phyloP scores from a whole-genome alignment of 2,329 filamentous ascomycete species.

The Fusarium virguliforme region DNA sequence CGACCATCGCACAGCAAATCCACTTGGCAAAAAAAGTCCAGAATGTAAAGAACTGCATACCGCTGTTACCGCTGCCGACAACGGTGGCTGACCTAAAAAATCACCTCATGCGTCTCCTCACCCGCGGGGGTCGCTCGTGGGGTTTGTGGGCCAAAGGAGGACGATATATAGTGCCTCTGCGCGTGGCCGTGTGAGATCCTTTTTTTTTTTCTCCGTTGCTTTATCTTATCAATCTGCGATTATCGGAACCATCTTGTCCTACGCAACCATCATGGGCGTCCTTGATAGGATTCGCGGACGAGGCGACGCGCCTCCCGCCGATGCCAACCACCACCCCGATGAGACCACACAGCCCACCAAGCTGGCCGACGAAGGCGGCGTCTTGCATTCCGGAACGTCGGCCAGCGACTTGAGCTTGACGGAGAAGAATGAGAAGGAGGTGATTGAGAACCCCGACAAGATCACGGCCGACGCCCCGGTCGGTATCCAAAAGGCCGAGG shows the following conservation, averaged over 20 bases:
- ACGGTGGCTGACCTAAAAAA: conserved; percentile 10
- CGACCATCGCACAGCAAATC: not conserved
- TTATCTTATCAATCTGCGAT: conserved; percentile 25
- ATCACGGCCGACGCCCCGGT: conserved; percentile 22
- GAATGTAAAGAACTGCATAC: conserved; percentile 5
- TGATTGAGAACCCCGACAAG: conserved; percentile 12
- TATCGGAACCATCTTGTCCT: not conserved
- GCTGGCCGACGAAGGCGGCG: not conserved
- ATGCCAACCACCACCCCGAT: not conserved
- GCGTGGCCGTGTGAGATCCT: not conserved
- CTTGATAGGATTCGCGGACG: conserved; percentile 18
- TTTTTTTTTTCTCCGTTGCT: not conserved
- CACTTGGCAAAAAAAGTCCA: not conserved
- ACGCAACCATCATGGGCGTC: conserved; percentile 12
- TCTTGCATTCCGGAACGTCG: not conserved
- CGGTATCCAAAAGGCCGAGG: conserved; percentile 56
- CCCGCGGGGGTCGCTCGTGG: conserved; percentile 6
- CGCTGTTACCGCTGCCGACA: not conserved
- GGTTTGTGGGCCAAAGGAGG: conserved; percentile 8
- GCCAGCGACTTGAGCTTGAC: conserved; percentile 6
- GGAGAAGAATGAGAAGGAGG: conserved; percentile 21
- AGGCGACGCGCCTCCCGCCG: not conserved
- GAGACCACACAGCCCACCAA: conserved; percentile 5
- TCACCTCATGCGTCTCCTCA: conserved; percentile 8
- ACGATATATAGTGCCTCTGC: conserved; percentile 7